These are phyloP conservation scores for Xylaria intraflava DNA, from an alignment of 495 filamentous ascomycete species.

Conservation along the genomic window DNA sequence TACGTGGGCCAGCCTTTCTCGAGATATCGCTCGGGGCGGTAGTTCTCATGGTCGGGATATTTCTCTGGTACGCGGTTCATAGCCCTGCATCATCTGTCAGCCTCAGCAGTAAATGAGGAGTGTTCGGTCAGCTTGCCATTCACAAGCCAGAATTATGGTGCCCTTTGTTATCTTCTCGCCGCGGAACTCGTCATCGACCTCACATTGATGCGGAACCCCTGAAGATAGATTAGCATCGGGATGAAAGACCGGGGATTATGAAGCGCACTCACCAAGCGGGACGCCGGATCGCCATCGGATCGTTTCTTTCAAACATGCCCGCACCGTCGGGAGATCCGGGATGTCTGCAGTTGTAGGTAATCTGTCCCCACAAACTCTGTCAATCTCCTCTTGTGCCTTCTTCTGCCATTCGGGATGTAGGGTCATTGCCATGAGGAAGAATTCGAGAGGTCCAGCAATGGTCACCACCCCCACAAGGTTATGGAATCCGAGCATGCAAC, in stretches of 20 bases:
- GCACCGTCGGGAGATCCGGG: constrained; percentile 41
- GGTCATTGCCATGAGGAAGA: constrained; percentile 46
- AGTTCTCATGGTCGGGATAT: constrained; percentile 49
- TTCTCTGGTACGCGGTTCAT: constrained; percentile 43
- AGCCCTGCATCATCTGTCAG: constrained; percentile 26
- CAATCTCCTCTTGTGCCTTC: constrained; percentile 53
- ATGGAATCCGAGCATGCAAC: constrained; percentile 44
- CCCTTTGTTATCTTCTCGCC: constrained; percentile 47
- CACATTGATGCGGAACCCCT: constrained; percentile 49
- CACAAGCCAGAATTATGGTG: constrained; percentile 48
- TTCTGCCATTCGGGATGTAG: constrained; percentile 42
- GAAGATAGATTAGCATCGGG: constrained; percentile 1
- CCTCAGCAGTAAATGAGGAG: not conserved
- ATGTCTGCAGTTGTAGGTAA: constrained; percentile 45
- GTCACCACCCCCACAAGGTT: constrained; percentile 44
- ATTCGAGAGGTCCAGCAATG: constrained; percentile 40
- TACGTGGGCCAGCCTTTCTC: constrained; percentile 50
- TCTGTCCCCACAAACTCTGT: constrained; percentile 48
- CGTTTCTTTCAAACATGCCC: constrained; percentile 55
- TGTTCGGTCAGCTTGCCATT: constrained; percentile 34
- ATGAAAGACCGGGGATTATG: not conserved
- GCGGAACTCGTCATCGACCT: constrained; percentile 42
- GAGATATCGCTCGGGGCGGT: constrained; percentile 49
- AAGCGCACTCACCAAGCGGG: constrained; percentile 33
- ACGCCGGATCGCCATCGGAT: constrained; percentile 54